These are phyloP conservation scores for Scleroderma bovista DNA, from an alignment of 768 basidiomycete genomes.

Conservation along the genomic window DNA sequence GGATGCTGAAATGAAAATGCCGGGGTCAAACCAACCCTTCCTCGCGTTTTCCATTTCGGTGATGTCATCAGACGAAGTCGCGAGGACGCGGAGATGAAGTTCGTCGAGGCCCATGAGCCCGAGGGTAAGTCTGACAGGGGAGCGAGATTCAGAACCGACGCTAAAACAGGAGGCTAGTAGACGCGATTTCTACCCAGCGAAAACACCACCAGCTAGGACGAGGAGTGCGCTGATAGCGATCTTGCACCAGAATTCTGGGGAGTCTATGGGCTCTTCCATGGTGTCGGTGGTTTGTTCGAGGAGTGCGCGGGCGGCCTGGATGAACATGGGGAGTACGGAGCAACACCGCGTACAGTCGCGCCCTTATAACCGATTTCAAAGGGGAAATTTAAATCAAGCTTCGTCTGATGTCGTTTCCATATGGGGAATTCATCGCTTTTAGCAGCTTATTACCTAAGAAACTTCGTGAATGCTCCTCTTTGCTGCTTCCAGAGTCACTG, in stretches of 20 bases:
- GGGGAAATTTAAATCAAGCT: no score
- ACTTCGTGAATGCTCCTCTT: neutral
- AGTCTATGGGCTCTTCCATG: conserved; percentile 33
- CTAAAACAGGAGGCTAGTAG: neutral
- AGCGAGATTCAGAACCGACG: neutral
- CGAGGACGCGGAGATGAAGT: conserved; percentile 80
- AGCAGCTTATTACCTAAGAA: neutral
- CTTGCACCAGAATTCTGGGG: conserved; percentile 72
- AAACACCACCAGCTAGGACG: conserved; percentile 84
- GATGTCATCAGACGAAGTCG: conserved; percentile 72
- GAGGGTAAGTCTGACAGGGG: conserved; percentile 61
- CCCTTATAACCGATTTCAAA: neutral
- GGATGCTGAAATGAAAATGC: neutral
- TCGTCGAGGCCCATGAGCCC: conserved; percentile 94
- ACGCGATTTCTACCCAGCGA: conserved; percentile 72
- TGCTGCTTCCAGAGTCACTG: no score
- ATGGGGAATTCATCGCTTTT: neutral
- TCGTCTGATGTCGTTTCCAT: neutral
- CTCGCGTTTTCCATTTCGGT: conserved; percentile 64
- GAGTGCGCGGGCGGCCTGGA: conserved; percentile 3
- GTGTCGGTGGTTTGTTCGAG: neutral
- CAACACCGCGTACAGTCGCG: neutral
- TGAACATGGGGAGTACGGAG: conserved; percentile 9
- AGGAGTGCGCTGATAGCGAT: conserved; percentile 59
- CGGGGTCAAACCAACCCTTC: conserved; percentile 47